Evolutionary conservation across 345 rosid species (phyloP).

Genomic region (Populus euphratica): DNA sequence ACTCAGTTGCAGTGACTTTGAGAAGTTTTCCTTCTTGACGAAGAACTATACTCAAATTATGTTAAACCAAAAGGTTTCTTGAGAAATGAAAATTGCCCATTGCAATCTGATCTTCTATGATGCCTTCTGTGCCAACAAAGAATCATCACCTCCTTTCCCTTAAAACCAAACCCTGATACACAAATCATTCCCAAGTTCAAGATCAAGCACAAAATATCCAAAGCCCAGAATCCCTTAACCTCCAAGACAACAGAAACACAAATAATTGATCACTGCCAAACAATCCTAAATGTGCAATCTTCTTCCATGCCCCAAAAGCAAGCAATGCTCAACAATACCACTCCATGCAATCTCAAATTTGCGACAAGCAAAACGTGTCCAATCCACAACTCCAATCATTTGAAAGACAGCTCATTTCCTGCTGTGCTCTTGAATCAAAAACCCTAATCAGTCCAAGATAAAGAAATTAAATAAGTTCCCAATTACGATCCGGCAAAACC

Average conservation of each 20-base stretch:
- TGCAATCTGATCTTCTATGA: slow-evolving; percentile 21
- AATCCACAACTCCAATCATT: slow-evolving; percentile 17
- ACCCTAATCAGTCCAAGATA: slow-evolving; percentile 27
- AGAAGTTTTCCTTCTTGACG: slow-evolving; percentile 3
- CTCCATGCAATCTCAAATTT: slow-evolving; percentile 23
- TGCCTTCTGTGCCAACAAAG: slow-evolving; percentile 26
- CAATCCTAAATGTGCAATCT: slow-evolving; percentile 32
- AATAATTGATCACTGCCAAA: slow-evolving; percentile 13
- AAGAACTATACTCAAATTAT: slow-evolving; percentile 21
- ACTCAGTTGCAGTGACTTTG: slow-evolving; percentile 6
- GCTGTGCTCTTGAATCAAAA: slow-evolving; percentile 14
- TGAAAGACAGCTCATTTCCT: slow-evolving; percentile 23
- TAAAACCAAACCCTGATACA: slow-evolving; percentile 16
- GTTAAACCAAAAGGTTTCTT: slow-evolving; percentile 35
- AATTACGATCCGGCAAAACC: slow-evolving; percentile 35
- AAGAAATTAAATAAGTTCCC: slow-evolving; percentile 23
- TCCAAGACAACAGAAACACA: slow-evolving; percentile 12
- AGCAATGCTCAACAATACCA: slow-evolving; percentile 19
- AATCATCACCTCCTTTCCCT: slow-evolving; percentile 35
- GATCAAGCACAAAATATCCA: slow-evolving; percentile 18
- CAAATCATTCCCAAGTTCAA: slow-evolving; percentile 29
- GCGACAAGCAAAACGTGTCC: slow-evolving; percentile 1
- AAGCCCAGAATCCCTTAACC: slow-evolving; percentile 16
- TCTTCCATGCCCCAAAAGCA: slow-evolving; percentile 41
- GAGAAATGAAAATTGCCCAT: slow-evolving; percentile 27